Evolutionary conservation across 2,329 filamentous ascomycete genomes (phyloP), one percentile per base, ranked within the genome.

Genomic region (Dryadomyces sulphureus): DNA sequence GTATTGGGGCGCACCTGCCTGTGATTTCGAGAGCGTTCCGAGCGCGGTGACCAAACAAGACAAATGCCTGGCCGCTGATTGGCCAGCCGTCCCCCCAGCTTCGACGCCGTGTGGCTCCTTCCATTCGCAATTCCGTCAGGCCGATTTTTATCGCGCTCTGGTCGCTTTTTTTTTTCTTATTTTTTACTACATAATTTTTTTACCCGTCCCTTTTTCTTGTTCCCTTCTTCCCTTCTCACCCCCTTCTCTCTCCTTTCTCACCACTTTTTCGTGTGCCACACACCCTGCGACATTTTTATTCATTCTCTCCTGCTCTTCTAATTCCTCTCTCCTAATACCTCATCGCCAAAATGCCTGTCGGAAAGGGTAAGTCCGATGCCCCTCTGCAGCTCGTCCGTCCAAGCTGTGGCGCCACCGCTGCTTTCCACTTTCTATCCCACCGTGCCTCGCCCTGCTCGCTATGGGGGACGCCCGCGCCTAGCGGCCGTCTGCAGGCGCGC

Each of bases 321-420:
- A 17, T 16, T 38, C 32, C 25, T 5, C 25, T 22, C 35, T 24
- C n/a, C 11, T 14, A 8, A 58, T 52, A 32, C 41, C 41, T 34
- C 47, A 34, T 62, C 60, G 58, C 53, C 60, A 69, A 64, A 60
- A 68, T 68, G 61, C 56, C 54, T 59, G 64, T 61, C 59, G 57
- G 61, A 57, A 57, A 62, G 51, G 67, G 67, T 70, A 67, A 55
- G 67, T 63, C 16, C 17, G 24, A 7, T 49, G 35, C 41, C 35
- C 20, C 11, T 27, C 7, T 41, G 7, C 1, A 30, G 17, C n/a
- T n/a, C n/a, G n/a, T n/a, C n/a, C n/a, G n/a, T n/a, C n/a, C n/a
- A 16, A 12, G n/a, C 19, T 42, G 25, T 6, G n/a, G 7, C 40
- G 8, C 36, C 6, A 22, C 19, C 6, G 5, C 14, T 7, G 14